Conservation (phyloP, 169 alveolate genomes). For the Babesia caballi region DNA sequence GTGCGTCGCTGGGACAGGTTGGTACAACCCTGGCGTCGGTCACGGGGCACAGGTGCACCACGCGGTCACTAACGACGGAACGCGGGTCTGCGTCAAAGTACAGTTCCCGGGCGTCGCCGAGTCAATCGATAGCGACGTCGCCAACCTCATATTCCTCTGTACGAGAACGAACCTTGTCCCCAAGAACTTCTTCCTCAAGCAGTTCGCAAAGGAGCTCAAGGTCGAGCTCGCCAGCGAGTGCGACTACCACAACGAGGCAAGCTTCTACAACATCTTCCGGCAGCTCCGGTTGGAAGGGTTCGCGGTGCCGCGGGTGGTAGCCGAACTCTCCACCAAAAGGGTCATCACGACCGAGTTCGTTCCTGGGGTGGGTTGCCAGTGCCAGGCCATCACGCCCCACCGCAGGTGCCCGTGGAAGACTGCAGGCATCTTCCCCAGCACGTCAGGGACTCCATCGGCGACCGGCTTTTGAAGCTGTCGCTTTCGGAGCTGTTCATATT, state of each 20-base stretch:
- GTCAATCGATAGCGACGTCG: slow-evolving; percentile 75
- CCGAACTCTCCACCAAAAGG: slow-evolving; percentile 62
- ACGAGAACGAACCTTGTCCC: slow-evolving; percentile 69
- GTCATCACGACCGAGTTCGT: slow-evolving; percentile 73
- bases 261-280: slow-evolving; percentile 68
- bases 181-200: slow-evolving; percentile 66
- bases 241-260: slow-evolving; percentile 77
- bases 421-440: slow-evolving; percentile 43
- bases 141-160: slow-evolving; percentile 65
- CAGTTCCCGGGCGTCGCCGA: slow-evolving; percentile 79
- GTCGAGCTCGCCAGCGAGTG: slow-evolving; percentile 74
- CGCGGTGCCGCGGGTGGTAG: slow-evolving; percentile 68
- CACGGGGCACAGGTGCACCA: slow-evolving; percentile 62
- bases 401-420: slow-evolving; percentile 57
- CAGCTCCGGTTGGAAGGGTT: slow-evolving; percentile 71
- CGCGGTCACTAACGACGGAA: slow-evolving; percentile 64
- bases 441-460: slow-evolving; percentile 79
- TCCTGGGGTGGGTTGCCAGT: slow-evolving; percentile 54
- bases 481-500: slow-evolving; percentile 83
- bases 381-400: background rate
- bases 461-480: slow-evolving; percentile 74
- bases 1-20: slow-evolving; percentile 82
- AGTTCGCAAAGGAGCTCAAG: slow-evolving; percentile 66
- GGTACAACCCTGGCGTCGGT: background rate
- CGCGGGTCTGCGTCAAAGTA: slow-evolving; percentile 68